Evolutionary conservation across 2,329 filamentous ascomycete genomes (phyloP), one percentile per base, ranked within the genome.

Genomic region (Colletotrichum sp.): DNA sequence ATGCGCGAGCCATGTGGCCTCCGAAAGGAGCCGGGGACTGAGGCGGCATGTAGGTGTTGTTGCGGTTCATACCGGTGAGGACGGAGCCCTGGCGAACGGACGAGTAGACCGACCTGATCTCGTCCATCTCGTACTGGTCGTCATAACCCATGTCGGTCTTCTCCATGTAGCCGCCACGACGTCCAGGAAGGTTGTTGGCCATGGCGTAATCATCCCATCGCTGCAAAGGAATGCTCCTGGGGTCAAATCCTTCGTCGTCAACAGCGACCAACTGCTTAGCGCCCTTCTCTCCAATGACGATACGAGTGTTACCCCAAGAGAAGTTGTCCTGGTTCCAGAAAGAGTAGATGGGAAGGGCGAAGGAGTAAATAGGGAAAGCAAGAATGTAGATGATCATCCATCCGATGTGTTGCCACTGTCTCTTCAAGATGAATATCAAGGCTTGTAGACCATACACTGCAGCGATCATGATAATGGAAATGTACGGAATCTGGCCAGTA

Each of bases 321-420:
- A 99, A 99, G 86, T 99, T 96, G 85, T 99, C 97, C 85, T 98
- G 96, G 86, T 98, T 98, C 97, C 97, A 99, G 93, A 99, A 99
- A 1, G 96, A 98, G 88, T 98, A 99, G 77, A 99, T 87, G 1
- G 97, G 97, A 14, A 99, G 90, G 77, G 97, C 83, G 80, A 99
- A 95, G 5, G 94, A 97, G 88, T 96, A 98, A 79, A 99, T 94
- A 0, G 97, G 97, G 88, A 94, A 98, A 4, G 97, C 97, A n/a
- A 97, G 80, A 77, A 99, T 90, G 86, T 99, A 99, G 82, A 99
- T 98, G 78, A 99, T 94, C 96, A 99, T 98, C 97, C 97, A 99
- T 79, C 97, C 97, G 76, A 99, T 92, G 82, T 98, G 96, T 84
- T 99, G 96, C 97, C 97, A 99, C 85, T 98, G 95, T 68, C 97